Conservation (phyloP, 805 yeast genomes). For the Candida sakaeoensis region DNA sequence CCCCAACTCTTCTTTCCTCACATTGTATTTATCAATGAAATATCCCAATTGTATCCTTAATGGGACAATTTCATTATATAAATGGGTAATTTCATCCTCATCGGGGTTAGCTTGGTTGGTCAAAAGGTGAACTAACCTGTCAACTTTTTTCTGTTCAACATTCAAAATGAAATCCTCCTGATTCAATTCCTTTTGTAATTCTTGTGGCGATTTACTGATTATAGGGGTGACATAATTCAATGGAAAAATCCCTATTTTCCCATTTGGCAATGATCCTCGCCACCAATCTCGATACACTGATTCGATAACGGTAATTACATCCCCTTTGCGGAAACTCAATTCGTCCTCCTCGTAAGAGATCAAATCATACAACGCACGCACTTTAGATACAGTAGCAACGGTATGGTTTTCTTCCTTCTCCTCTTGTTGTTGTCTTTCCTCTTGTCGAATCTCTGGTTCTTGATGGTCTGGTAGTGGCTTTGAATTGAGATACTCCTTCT, state of each 20-base stretch:
- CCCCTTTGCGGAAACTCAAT: conserved; percentile 81
- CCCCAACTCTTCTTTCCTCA: conserved; percentile 72
- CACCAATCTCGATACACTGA: conserved; percentile 93
- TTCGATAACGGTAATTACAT: conserved; percentile 81
- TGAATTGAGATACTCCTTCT: conserved; percentile 21
- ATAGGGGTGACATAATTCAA: conserved; percentile 84
- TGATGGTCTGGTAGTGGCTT: conserved; percentile 40
- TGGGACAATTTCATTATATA: conserved; percentile 70
- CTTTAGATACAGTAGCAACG: conserved; percentile 54
- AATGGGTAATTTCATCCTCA: conserved; percentile 63
- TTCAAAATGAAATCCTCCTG: conserved; percentile 53
- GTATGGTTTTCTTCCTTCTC: conserved; percentile 23
- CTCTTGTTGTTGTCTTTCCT: conserved; percentile 7
- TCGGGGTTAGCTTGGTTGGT: conserved; percentile 23
- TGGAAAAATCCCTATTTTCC: conserved; percentile 86
- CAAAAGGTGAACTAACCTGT: conserved; percentile 57
- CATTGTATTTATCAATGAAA: conserved; percentile 72
- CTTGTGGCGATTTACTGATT: conserved; percentile 60
- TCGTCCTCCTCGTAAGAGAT: conserved; percentile 80
- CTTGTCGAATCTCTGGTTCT: conserved; percentile 2
- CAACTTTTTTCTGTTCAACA: conserved; percentile 55
- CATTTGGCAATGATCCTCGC: conserved; percentile 75
- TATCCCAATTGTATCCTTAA: conserved; percentile 72
- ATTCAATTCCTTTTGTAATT: conserved; percentile 47
- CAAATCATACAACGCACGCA: conserved; percentile 81